Evolutionary conservation across 148 eudicot species (phyloP), one percentile per base, ranked within the genome.

Genomic region (Rhododendron simsii): DNA sequence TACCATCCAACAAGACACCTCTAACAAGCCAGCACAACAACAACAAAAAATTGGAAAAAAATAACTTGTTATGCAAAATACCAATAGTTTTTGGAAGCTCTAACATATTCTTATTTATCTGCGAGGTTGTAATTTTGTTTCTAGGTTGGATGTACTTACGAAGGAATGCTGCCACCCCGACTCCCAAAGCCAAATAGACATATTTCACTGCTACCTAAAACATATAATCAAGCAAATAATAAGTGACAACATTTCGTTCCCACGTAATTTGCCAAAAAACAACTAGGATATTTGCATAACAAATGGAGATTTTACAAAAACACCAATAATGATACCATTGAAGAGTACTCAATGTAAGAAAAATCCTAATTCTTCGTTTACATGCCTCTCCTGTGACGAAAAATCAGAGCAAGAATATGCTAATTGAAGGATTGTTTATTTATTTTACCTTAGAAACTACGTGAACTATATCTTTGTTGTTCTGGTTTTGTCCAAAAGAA

Each of bases 401-500:
- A 61, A 82, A 15, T 82, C 1, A 1, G 35, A 44, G 9, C 10
- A 16, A 79, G 20, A 41, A 39, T 1, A 11, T 35, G 33, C 11
- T n/a, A 2, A 8, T 2, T 30, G 2, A 9, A 2, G 1, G 30
- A 71, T 50, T 47, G 18, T 61, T 81, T 88, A 39, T 39, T 39
- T 39, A n/a, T 39, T 4, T 37, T 39, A 94, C 98, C 94, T 86
- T 82, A 6, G 95, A 91, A 73, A 92, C 93, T 6, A 71, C 90
- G 44, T 71, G 69, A 84, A 93, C 87, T 41, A 93, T 83, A 4
- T 87, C 47, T 6, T 63, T 84, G 44, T 55, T 84, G 44, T 48
- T 77, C 71, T 91, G 94, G 59, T 89, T 92, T 84, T 89, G 79
- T n/a, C 98, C 98, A 85, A 93, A 95, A 50, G 96, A 91, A 85